A percentile compares a stretch with the other conserved stretches of the same genome.
phyloP scores from a whole-genome alignment of 805 yeast genomes.

The Candida boleticola region DNA sequence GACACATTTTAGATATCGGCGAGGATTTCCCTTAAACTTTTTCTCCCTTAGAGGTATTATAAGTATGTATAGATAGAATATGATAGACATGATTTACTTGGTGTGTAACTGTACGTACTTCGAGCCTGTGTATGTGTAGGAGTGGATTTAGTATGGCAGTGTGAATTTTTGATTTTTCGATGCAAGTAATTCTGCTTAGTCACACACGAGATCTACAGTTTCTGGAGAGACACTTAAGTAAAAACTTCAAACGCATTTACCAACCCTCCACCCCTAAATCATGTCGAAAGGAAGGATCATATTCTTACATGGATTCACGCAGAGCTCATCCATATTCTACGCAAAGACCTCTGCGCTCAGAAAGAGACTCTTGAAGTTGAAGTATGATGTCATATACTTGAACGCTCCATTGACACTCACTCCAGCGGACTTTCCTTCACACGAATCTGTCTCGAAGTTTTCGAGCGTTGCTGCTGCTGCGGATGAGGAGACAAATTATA shows the following conservation, averaged over 20 bases:
- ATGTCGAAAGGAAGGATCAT: constrained; percentile 50
- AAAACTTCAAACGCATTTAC: too few species aligned
- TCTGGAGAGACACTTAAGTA: too few species aligned
- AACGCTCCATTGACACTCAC: constrained; percentile 73
- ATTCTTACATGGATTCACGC: constrained; percentile 91
- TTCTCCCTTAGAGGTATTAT: too few species aligned
- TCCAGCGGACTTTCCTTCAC: constrained; percentile 73
- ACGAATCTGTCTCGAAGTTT: constrained; percentile 52
- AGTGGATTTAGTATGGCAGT: too few species aligned
- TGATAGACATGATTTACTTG: neutral
- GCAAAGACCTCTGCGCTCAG: constrained; percentile 88
- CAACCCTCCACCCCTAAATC: too few species aligned
- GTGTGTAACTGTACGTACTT: too few species aligned
- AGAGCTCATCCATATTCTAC: constrained; percentile 78
- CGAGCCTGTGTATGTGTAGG: too few species aligned
- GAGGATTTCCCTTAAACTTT: constrained; percentile 8
- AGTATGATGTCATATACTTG: constrained; percentile 70
- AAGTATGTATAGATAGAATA: neutral
- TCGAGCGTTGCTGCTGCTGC: constrained; percentile 37
- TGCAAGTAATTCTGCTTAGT: too few species aligned
- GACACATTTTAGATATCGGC: constrained; percentile 32
- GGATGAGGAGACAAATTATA: constrained; percentile 31
- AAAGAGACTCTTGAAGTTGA: constrained; percentile 63
- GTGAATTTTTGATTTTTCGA: too few species aligned
- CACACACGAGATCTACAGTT: too few species aligned